These are phyloP conservation scores for Chimonanthus praecox DNA, from an alignment of 164 flowering plant species.

Conservation along the genomic window DNA sequence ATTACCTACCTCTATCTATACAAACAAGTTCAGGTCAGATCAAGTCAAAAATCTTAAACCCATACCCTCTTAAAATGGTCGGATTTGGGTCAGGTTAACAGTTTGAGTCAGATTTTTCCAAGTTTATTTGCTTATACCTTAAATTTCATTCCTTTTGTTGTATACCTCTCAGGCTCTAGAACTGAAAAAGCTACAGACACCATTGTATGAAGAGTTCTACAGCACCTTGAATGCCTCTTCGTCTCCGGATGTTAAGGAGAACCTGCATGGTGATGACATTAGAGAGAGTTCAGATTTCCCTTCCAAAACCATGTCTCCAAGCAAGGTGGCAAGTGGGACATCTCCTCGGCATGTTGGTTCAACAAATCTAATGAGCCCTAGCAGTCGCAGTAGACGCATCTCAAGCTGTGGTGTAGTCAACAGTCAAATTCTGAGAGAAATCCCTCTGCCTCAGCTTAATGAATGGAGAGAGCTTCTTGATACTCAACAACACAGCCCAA, in stretches of 20 bases:
- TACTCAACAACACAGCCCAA: conserved; percentile 34
- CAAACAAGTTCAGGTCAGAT: no score
- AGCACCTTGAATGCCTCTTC: conserved; percentile 44
- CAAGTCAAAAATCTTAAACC: no score
- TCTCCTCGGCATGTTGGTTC: conserved; percentile 30
- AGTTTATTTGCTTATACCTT: neutral
- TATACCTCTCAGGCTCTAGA: conserved; percentile 45
- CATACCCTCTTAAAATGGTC: no score
- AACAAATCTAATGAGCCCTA: conserved; percentile 32
- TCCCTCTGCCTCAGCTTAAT: conserved; percentile 28
- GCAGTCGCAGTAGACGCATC: conserved; percentile 26
- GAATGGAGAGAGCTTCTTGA: conserved; percentile 27
- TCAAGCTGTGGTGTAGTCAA: conserved; percentile 28
- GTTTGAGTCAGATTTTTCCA: neutral
- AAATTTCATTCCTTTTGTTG: neutral
- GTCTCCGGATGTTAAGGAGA: conserved; percentile 20
- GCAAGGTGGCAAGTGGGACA: conserved; percentile 29
- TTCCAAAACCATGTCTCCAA: conserved; percentile 56
- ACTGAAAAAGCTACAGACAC: conserved; percentile 63
- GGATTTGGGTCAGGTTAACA: no score
- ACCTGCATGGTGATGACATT: conserved; percentile 27
- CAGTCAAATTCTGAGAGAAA: conserved; percentile 28
- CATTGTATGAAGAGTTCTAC: conserved; percentile 57
- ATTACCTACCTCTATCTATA: no score
- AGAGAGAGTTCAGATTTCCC: conserved; percentile 37